Percentiles rank a stretch among this genome's conserved stretches.
phyloP scores from a whole-genome alignment of 495 filamentous ascomycete species.

The Hyaloscypha hepaticicola region DNA sequence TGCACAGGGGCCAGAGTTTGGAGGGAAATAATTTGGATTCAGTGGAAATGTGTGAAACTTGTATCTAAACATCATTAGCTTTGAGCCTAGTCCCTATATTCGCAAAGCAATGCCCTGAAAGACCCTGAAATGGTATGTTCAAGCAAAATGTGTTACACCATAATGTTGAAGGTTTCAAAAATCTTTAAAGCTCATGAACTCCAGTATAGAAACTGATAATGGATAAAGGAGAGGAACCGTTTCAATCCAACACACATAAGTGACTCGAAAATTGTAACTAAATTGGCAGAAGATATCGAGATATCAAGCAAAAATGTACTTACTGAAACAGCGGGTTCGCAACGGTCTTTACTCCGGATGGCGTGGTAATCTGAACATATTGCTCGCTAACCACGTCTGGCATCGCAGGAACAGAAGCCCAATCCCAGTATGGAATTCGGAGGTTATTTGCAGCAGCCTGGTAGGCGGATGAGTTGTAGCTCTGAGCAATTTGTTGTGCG shows the following conservation, averaged over 20 bases:
- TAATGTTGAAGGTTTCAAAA: no score
- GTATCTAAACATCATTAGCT: slow-evolving; percentile 26
- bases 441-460: slow-evolving; percentile 46
- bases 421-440: slow-evolving; percentile 59
- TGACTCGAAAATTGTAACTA: no score
- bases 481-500: slow-evolving; percentile 49
- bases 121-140: no score
- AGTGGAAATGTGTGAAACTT: slow-evolving; percentile 27
- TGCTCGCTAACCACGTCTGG: slow-evolving; percentile 36
- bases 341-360: slow-evolving; percentile 33
- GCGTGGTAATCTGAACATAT: slow-evolving; percentile 42
- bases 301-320: background rate
- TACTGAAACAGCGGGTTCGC: slow-evolving; percentile 39
- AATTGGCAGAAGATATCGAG: background rate
- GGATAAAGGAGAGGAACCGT: no score
- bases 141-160: no score
- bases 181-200: background rate
- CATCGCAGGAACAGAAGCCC: slow-evolving; percentile 44
- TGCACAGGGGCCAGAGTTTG: slow-evolving; percentile 8
- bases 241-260: no score
- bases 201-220: no score
- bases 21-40: slow-evolving; percentile 18
- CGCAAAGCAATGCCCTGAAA: background rate
- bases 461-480: slow-evolving; percentile 44
- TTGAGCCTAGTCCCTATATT: background rate